Evolutionary conservation across 306 rosid genomes (phyloP).

Genomic region (Cicer bijugum): DNA sequence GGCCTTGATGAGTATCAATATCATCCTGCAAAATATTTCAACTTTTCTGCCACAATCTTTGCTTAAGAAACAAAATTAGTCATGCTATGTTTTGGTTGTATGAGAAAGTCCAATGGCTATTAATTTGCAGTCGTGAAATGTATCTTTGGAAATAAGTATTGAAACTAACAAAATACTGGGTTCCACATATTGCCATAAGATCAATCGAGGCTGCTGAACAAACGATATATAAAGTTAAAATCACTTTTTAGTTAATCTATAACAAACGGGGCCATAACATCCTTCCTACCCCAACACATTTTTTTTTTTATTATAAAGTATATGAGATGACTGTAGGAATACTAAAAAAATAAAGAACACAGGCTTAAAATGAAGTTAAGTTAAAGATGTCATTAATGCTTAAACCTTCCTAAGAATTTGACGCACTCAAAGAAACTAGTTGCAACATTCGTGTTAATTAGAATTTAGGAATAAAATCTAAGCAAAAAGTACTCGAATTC

Average conservation of each 20-base stretch:
- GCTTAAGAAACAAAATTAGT: too few relatives aligned
- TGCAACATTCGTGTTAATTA: conserved; percentile 12
- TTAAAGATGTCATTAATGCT: neutral
- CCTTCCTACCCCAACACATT: neutral
- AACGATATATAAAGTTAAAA: neutral
- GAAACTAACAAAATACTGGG: too few relatives aligned
- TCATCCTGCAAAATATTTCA: too few relatives aligned
- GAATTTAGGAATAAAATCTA: conserved; percentile 20
- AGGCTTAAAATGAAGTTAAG: conserved; percentile 16
- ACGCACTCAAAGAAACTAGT: conserved; percentile 35
- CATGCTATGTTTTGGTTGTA: too few relatives aligned
- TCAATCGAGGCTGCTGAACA: too few relatives aligned
- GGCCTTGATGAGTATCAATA: neutral
- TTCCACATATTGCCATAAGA: too few relatives aligned
- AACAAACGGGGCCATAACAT: neutral
- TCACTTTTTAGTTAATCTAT: too few relatives aligned
- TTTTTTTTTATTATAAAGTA: neutral
- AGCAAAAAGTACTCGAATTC: neutral
- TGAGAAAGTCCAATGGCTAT: too few relatives aligned
- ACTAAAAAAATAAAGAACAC: conserved; percentile 17
- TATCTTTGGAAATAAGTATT: too few relatives aligned
- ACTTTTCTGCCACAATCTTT: too few relatives aligned
- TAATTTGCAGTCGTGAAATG: too few relatives aligned
- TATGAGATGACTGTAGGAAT: neutral
- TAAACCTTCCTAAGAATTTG: conserved; percentile 31